phyloP scores from a whole-genome alignment of 495 filamentous ascomycete genomes.

The Tuber brumale region DNA sequence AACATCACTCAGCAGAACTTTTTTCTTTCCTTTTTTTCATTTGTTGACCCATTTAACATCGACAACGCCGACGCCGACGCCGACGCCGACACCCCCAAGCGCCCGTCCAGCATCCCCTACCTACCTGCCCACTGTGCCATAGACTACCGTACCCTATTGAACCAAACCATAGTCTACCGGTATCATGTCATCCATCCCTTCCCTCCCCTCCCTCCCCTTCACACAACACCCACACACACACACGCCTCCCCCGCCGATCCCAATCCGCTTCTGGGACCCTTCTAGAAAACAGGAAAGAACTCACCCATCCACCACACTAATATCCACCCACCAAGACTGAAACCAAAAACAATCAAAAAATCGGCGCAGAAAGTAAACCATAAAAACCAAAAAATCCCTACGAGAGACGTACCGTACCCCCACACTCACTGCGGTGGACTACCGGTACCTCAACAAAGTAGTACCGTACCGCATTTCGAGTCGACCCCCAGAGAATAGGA shows the following conservation, averaged over 20 bases:
- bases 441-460: neutral
- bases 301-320: neutral
- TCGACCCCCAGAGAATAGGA: slow-evolving; percentile 11
- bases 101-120: neutral
- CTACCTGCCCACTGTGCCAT: neutral
- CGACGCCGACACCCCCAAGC: neutral
- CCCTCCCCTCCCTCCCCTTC: neutral
- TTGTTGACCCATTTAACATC: neutral
- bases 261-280: neutral
- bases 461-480: slow-evolving; percentile 3
- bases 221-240: neutral
- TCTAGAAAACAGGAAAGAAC: neutral
- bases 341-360: slow-evolving; percentile 6
- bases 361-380: slow-evolving; percentile 3
- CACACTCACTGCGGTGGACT: neutral
- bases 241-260: neutral
- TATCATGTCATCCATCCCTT: neutral
- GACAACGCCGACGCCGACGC: neutral
- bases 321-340: neutral
- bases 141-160: neutral
- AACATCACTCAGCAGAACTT: neutral
- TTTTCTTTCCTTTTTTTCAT: neutral
- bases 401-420: neutral
- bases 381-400: slow-evolving; percentile 13
- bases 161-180: neutral